Conservation (phyloP, 2,329 filamentous ascomycete species). For the Dactylella cylindrospora region DNA sequence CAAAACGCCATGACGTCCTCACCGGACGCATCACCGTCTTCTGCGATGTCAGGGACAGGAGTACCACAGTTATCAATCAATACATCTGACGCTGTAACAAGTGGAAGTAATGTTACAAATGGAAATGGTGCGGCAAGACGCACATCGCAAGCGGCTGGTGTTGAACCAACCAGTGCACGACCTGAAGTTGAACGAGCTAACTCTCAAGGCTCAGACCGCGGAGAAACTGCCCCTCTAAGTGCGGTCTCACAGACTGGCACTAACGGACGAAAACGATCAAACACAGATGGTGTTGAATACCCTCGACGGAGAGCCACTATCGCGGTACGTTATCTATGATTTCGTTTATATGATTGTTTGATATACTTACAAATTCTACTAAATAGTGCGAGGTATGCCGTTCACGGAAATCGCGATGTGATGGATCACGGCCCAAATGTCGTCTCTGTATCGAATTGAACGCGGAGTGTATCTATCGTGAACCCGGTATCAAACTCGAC, state of each 20-base stretch:
- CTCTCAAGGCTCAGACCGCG: slow-evolving; percentile 47
- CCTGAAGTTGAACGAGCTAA: slow-evolving; percentile 45
- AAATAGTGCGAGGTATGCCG: slow-evolving; percentile 75
- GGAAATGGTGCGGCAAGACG: slow-evolving; percentile 23
- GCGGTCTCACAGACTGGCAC: slow-evolving; percentile 55
- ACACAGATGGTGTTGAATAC: slow-evolving; percentile 64
- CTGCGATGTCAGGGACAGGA: slow-evolving; percentile 37
- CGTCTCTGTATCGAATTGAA: slow-evolving; percentile 79
- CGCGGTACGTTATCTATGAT: slow-evolving; percentile 60
- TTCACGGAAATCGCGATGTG: slow-evolving; percentile 76
- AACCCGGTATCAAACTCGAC: slow-evolving; percentile 83
- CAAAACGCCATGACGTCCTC: slow-evolving; percentile 42
- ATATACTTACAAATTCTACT: slow-evolving; percentile 10
- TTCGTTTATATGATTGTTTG: no score
- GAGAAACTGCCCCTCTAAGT: slow-evolving; percentile 44
- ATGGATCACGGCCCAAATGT: slow-evolving; percentile 78
- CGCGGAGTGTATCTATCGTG: slow-evolving; percentile 79
- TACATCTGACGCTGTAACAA: slow-evolving; percentile 39
- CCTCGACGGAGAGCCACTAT: slow-evolving; percentile 66
- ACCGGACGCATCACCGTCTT: slow-evolving; percentile 39
- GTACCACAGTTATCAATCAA: slow-evolving; percentile 42
- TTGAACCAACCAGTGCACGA: slow-evolving; percentile 19
- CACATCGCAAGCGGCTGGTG: slow-evolving; percentile 28
- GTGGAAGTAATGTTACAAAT: slow-evolving; percentile 29
- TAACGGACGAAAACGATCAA: slow-evolving; percentile 61